Evolutionary conservation across 345 rosid species (phyloP), one percentile per base, ranked within the genome.

Genomic region (Linum usitatissimum): DNA sequence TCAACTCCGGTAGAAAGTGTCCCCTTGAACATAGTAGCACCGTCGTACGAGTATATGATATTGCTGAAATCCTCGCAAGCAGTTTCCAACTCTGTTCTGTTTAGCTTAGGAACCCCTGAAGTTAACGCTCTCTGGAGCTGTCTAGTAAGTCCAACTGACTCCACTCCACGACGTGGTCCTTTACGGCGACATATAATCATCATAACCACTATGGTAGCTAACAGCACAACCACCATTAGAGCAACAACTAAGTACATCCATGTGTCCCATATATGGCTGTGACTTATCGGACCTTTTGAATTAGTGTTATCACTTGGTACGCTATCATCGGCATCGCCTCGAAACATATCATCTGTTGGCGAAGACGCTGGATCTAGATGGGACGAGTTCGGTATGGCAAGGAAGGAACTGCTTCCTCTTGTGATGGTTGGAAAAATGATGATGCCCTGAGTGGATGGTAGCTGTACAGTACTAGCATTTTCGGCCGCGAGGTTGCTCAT

Each of bases 1-100:
- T 94, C 99, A 73, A 90, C 97, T 60, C 99, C 97, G 55, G 93
- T 90, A 30, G 99, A 94, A 21, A 94, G 74, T 36, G 99, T 94
- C 78, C 99, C 97, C 80, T 94, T 94, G 71, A 85, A 94, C 23
- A 84, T 60, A 59, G 74, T 81, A 73, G 77, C 88, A 57, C 84
- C 78, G 18, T 82, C 80, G 40, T 66, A 30, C 18, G 88, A 78
- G 65, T 78, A 80, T 59, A 94, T 81, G 55, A 94, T 94, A 65
- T 94, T 94, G 79, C 99, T 90, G 72, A 94, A 94, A 78, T 94
- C 99, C 78, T 94, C 99, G 54, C 99, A 94, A 30, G 99, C 99
- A 76, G 89, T 84, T 74, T 94, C 95, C 71, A 94, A 74, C 67
- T 94, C 97, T 2, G 83, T 38, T 59, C 86, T 81, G 72, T 88